Percentiles rank a stretch among this genome's conserved stretches.
phyloP scores from a whole-genome alignment of 768 basidiomycete genomes.

The Russula sp. region DNA sequence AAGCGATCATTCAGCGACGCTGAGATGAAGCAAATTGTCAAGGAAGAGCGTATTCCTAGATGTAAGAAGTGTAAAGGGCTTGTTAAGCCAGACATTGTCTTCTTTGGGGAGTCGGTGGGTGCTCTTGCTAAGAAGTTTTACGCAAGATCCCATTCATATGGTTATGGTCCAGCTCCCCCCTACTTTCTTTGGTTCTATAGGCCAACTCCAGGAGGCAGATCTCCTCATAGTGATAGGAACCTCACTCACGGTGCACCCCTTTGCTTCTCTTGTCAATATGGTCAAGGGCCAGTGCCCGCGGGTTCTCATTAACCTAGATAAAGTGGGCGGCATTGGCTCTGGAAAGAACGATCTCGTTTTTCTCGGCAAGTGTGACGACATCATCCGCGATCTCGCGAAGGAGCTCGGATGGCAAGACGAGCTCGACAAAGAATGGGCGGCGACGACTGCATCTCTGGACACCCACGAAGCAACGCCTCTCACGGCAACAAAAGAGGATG shows the following conservation, averaged over 20 bases:
- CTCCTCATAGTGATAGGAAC: slow-evolving; percentile 32
- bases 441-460: slow-evolving; percentile 7
- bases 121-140: not conserved
- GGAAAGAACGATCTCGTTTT: slow-evolving; percentile 16
- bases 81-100: slow-evolving; percentile 92
- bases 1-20: slow-evolving; percentile 47
- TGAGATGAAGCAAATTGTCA: slow-evolving; percentile 59
- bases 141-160: not conserved
- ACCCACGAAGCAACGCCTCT: not conserved
- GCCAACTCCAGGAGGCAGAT: slow-evolving; percentile 57
- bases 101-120: slow-evolving; percentile 76
- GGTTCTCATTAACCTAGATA: slow-evolving; percentile 21
- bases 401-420: slow-evolving; percentile 22
- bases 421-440: slow-evolving; percentile 14
- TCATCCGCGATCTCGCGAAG: slow-evolving; percentile 16
- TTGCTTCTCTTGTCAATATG: slow-evolving; percentile 15
- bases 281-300: slow-evolving; percentile 15
- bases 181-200: slow-evolving; percentile 52
- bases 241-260: slow-evolving; percentile 21
- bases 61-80: slow-evolving; percentile 65
- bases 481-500: not conserved
- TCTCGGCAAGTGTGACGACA: slow-evolving; percentile 21
- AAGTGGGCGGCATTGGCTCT: slow-evolving; percentile 16
- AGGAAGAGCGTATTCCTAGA: slow-evolving; percentile 54
- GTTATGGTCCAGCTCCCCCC: slow-evolving; percentile 52